Percentiles rank a stretch among this genome's conserved stretches.
These are phyloP conservation scores for Tricharina praecox DNA, from an alignment of 495 filamentous ascomycete species.

Conservation along the genomic window DNA sequence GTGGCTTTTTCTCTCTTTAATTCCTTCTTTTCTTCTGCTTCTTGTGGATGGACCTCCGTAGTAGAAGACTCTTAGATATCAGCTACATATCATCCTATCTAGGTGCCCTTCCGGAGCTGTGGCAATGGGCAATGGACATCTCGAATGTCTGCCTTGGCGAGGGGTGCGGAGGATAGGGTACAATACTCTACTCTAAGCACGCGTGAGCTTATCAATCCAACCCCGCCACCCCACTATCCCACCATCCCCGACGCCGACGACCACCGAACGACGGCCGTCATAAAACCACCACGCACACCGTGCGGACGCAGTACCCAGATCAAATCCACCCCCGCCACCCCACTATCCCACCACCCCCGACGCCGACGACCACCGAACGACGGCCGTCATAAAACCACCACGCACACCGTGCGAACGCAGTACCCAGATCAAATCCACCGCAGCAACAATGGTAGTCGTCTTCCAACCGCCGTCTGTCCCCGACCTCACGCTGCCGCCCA, in stretches of 20 bases:
- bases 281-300: background rate
- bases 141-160: too few species aligned
- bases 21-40: too few species aligned
- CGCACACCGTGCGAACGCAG: background rate
- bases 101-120: too few species aligned
- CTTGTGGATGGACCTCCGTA: too few species aligned
- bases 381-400: background rate
- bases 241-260: too few species aligned
- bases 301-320: background rate
- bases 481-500: slow-evolving; percentile 41
- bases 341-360: background rate
- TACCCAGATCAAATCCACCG: background rate
- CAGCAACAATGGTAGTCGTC: background rate
- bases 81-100: too few species aligned
- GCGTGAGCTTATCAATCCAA: slow-evolving; percentile 20
- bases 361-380: background rate
- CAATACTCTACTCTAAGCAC: too few species aligned
- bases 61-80: too few species aligned
- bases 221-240: too few species aligned
- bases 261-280: slow-evolving; percentile 6
- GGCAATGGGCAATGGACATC: too few species aligned
- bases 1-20: too few species aligned
- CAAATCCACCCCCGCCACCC: background rate
- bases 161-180: too few species aligned
- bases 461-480: slow-evolving; percentile 1